A percentile compares a stretch with the other conserved stretches of the same genome.
These are phyloP conservation scores for Keithomyces neogunnii DNA, from an alignment of 2,329 filamentous ascomycete genomes.

Conservation along the genomic window DNA sequence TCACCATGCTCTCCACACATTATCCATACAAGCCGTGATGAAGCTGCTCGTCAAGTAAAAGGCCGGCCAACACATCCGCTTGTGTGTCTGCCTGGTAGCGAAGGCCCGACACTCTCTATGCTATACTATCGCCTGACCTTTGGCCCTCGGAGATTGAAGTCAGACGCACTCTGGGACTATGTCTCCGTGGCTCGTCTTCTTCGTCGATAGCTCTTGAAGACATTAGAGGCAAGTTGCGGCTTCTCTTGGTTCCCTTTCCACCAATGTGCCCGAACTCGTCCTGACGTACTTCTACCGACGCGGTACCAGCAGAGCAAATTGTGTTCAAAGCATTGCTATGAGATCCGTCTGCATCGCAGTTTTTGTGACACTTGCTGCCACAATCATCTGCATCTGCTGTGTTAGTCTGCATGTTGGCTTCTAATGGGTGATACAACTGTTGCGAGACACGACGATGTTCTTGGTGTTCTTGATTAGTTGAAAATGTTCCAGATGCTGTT, in stretches of 20 bases:
- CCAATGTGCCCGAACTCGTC: neutral
- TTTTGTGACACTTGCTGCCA: neutral
- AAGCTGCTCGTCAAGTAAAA: too few relatives aligned
- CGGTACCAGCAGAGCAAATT: neutral
- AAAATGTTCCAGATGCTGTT: slow-evolving; percentile 11
- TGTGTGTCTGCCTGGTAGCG: too few relatives aligned
- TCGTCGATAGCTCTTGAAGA: slow-evolving; percentile 38
- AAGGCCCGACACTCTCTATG: neutral
- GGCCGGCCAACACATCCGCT: too few relatives aligned
- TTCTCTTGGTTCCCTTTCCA: slow-evolving; percentile 36
- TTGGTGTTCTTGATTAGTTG: slow-evolving; percentile 14
- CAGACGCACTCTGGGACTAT: slow-evolving; percentile 16
- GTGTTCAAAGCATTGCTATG: neutral
- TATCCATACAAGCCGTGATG: too few relatives aligned
- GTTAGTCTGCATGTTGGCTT: slow-evolving; percentile 10
- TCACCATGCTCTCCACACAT: too few relatives aligned
- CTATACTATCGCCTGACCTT: neutral
- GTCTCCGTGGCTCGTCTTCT: slow-evolving; percentile 34
- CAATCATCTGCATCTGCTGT: neutral
- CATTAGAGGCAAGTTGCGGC: slow-evolving; percentile 36
- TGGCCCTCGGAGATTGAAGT: slow-evolving; percentile 10
- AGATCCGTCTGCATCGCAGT: neutral
- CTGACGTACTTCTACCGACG: neutral
- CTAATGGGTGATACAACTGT: slow-evolving; percentile 22
- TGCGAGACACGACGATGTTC: slow-evolving; percentile 34